These are phyloP conservation scores for Venturia aucupariae DNA, from an alignment of 2,329 filamentous ascomycete species.

Conservation along the genomic window DNA sequence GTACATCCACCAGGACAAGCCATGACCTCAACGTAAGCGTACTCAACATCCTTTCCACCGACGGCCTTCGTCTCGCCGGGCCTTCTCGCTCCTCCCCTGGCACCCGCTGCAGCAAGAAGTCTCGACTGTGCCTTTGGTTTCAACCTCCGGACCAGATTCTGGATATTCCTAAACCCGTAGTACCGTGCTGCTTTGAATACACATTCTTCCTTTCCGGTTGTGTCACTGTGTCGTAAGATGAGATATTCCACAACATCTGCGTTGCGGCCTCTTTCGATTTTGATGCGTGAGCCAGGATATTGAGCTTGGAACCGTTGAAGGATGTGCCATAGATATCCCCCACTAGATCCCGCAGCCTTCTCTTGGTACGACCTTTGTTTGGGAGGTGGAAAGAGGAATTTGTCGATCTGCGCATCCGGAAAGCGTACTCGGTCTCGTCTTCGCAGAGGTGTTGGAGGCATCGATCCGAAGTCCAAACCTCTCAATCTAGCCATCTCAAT, in stretches of 20 bases:
- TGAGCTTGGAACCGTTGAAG: slow-evolving; percentile 60
- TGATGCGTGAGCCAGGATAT: slow-evolving; percentile 61
- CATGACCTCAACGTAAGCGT: slow-evolving; percentile 97
- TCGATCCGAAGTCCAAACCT: slow-evolving; percentile 62
- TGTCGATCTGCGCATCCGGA: slow-evolving; percentile 60
- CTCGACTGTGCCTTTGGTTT: slow-evolving; percentile 71
- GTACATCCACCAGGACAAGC: slow-evolving; percentile 98
- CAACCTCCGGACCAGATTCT: slow-evolving; percentile 87
- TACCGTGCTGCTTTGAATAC: slow-evolving; percentile 79
- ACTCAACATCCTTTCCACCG: slow-evolving; percentile 44
- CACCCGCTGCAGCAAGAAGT: slow-evolving; percentile 65
- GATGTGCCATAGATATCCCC: slow-evolving; percentile 81
- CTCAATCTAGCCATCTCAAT: slow-evolving; percentile 80
- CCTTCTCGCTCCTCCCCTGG: slow-evolving; percentile 47
- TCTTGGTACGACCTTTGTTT: slow-evolving; percentile 36
- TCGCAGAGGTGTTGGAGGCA: slow-evolving; percentile 48
- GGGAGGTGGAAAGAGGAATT: slow-evolving; percentile 60
- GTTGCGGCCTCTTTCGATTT: slow-evolving; percentile 70
- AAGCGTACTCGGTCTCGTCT: slow-evolving; percentile 46
- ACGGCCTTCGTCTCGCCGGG: slow-evolving; percentile 35
- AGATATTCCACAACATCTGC: slow-evolving; percentile 82
- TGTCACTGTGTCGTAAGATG: slow-evolving; percentile 44
- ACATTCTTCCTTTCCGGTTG: slow-evolving; percentile 36
- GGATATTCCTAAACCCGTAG: slow-evolving; percentile 97
- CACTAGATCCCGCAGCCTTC: slow-evolving; percentile 64